These are phyloP conservation scores for Aspergillus chevalieri DNA, from an alignment of 2,329 filamentous ascomycete species.

Conservation along the genomic window DNA sequence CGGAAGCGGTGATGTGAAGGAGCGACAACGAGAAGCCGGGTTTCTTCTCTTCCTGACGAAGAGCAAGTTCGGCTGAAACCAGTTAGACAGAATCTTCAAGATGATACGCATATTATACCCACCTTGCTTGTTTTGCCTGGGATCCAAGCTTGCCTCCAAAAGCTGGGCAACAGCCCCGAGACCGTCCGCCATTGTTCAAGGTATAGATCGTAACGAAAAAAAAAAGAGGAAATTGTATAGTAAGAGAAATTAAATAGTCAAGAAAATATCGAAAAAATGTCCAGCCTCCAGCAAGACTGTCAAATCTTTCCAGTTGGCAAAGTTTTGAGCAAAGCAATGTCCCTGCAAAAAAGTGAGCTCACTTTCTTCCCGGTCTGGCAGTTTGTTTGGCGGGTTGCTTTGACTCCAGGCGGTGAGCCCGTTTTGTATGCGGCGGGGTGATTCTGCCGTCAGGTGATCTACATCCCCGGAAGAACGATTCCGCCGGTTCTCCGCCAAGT, in stretches of 20 bases:
- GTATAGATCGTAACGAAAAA: not conserved
- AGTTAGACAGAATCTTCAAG: not conserved
- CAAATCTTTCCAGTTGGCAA: too few species aligned
- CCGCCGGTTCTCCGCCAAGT: constrained; percentile 15
- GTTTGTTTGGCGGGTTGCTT: constrained; percentile 28
- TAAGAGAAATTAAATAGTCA: not conserved
- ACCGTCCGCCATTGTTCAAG: constrained; percentile 51
- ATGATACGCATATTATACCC: constrained; percentile 23
- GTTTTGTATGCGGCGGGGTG: constrained; percentile 10
- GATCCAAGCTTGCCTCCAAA: constrained; percentile 85
- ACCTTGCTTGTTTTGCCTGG: constrained; percentile 85
- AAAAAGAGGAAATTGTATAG: not conserved
- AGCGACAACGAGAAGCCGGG: constrained; percentile 82
- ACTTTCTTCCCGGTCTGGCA: constrained; percentile 23
- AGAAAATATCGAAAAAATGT: not conserved
- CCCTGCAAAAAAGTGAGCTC: constrained; percentile 11
- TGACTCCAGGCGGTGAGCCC: constrained; percentile 22
- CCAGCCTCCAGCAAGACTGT: too few species aligned
- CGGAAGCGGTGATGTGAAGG: constrained; percentile 81
- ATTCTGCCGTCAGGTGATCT: constrained; percentile 22
- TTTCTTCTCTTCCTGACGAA: constrained; percentile 73
- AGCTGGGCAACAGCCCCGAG: constrained; percentile 67
- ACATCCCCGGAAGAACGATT: constrained; percentile 11
- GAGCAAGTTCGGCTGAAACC: constrained; percentile 66
- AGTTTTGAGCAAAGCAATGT: not conserved